Percentiles rank a stretch among this genome's conserved stretches.
These are phyloP conservation scores for Carpinus viminea DNA, from an alignment of 306 rosid genomes.

Conservation along the genomic window DNA sequence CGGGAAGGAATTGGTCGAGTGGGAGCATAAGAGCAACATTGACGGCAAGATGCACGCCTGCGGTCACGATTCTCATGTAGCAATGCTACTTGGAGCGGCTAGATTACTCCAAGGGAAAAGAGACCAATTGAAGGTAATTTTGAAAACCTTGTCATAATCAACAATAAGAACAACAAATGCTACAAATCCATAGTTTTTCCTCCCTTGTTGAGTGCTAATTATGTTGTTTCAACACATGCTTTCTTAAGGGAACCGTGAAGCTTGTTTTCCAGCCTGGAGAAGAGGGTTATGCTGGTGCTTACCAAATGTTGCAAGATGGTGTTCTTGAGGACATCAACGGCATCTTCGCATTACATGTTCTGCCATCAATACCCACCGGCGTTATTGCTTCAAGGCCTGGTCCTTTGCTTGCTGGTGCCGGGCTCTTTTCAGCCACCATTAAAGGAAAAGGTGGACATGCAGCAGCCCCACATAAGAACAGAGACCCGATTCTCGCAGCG, in stretches of 20 bases:
- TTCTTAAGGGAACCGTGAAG: conserved; percentile 44
- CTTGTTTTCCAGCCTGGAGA: conserved; percentile 50
- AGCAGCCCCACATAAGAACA: conserved; percentile 38
- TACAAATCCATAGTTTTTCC: background rate
- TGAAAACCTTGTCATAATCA: background rate
- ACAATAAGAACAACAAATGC: background rate
- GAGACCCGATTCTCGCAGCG: conserved; percentile 43
- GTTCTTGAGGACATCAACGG: conserved; percentile 31
- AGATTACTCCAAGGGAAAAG: conserved; percentile 41
- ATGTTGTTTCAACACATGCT: background rate
- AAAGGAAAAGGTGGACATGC: conserved; percentile 50
- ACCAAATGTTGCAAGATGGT: conserved; percentile 37
- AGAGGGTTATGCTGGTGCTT: conserved; percentile 47
- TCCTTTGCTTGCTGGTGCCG: conserved; percentile 38
- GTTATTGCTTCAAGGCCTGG: conserved; percentile 49
- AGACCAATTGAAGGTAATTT: conserved; percentile 22
- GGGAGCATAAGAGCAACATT: conserved; percentile 52
- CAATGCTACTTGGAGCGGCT: conserved; percentile 62
- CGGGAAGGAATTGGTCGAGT: conserved; percentile 46
- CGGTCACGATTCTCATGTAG: conserved; percentile 57
- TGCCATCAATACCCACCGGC: conserved; percentile 33
- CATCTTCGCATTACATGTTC: conserved; percentile 40
- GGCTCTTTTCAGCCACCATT: conserved; percentile 36
- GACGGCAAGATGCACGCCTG: conserved; percentile 55
- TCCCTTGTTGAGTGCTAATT: background rate